Evolutionary conservation across 108 stramenopile species (phyloP).

Genomic region (Bacterosira constricta): DNA sequence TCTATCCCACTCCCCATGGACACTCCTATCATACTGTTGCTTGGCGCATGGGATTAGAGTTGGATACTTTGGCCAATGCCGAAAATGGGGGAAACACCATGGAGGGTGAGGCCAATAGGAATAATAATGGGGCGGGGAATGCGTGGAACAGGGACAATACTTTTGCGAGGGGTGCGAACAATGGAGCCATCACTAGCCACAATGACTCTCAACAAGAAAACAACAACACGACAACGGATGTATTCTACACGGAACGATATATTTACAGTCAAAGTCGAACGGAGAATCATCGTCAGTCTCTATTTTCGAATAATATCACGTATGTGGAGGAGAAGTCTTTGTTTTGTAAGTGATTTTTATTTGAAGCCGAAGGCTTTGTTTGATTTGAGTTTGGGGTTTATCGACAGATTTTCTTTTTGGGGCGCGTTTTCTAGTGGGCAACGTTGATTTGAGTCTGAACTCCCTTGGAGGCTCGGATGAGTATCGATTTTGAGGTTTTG

Average conservation of each 20-base stretch:
- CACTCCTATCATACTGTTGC: slow-evolving; percentile 73
- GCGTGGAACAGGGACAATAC: no score
- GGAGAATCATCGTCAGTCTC: no score
- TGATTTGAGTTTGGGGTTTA: neutral
- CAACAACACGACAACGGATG: slow-evolving; percentile 17
- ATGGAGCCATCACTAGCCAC: no score
- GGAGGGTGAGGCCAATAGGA: slow-evolving; percentile 6
- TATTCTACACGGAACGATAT: slow-evolving; percentile 23
- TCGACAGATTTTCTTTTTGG: no score
- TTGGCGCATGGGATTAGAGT: slow-evolving; percentile 79
- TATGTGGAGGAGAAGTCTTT: slow-evolving; percentile 77
- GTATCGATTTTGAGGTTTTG: neutral
- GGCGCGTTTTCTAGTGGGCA: no score
- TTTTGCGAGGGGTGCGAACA: no score
- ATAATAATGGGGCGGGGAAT: neutral
- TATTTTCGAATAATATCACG: slow-evolving; percentile 40
- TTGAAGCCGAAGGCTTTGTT: neutral
- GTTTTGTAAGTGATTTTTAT: slow-evolving; percentile 33
- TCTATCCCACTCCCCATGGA: slow-evolving; percentile 75
- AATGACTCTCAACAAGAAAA: no score
- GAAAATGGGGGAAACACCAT: no score
- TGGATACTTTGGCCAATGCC: no score
- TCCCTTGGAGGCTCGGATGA: neutral
- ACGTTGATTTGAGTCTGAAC: no score
- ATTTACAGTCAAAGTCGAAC: no score